A percentile compares a stretch with the other conserved stretches of the same genome.
Evolutionary conservation across 2,329 filamentous ascomycete species (phyloP).

Genomic region (Pseudogymnoascus sp.): DNA sequence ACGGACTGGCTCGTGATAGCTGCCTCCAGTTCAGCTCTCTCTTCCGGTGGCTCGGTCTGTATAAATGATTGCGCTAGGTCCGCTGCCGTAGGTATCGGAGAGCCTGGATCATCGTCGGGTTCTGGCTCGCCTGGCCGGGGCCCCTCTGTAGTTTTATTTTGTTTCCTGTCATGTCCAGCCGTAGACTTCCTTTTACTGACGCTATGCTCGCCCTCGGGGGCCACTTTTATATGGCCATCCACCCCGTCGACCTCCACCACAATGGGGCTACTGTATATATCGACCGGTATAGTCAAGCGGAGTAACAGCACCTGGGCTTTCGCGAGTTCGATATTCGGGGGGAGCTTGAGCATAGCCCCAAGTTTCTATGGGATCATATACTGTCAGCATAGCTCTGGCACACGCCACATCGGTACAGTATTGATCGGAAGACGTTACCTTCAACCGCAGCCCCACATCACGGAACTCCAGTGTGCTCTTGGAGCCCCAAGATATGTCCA

Average conservation of each 20-base stretch:
- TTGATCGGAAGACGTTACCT: conserved; percentile 39
- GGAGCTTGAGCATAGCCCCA: conserved; percentile 64
- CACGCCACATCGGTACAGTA: background rate
- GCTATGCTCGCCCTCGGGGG: conserved; percentile 22
- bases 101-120: conserved; percentile 19
- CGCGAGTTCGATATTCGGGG: conserved; percentile 59
- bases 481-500: conserved; percentile 76
- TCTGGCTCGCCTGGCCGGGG: background rate
- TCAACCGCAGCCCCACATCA: conserved; percentile 72
- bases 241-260: conserved; percentile 74
- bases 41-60: conserved; percentile 57
- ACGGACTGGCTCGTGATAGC: conserved; percentile 56
- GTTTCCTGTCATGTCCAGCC: conserved; percentile 27
- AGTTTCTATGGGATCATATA: conserved; percentile 54
- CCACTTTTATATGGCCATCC: conserved; percentile 56
- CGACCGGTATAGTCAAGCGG: conserved; percentile 75
- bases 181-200: conserved; percentile 26
- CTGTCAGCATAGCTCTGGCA: background rate
- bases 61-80: conserved; percentile 73
- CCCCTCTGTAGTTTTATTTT: conserved; percentile 6
- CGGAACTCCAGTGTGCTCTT: conserved; percentile 77
- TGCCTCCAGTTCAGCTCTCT: conserved; percentile 60
- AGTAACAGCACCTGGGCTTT: conserved; percentile 69
- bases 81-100: conserved; percentile 57
- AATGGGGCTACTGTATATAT: conserved; percentile 80